Evolutionary conservation across 2,329 filamentous ascomycete genomes (phyloP), one percentile per base, ranked within the genome.

Genomic region (Cercospora sojina): DNA sequence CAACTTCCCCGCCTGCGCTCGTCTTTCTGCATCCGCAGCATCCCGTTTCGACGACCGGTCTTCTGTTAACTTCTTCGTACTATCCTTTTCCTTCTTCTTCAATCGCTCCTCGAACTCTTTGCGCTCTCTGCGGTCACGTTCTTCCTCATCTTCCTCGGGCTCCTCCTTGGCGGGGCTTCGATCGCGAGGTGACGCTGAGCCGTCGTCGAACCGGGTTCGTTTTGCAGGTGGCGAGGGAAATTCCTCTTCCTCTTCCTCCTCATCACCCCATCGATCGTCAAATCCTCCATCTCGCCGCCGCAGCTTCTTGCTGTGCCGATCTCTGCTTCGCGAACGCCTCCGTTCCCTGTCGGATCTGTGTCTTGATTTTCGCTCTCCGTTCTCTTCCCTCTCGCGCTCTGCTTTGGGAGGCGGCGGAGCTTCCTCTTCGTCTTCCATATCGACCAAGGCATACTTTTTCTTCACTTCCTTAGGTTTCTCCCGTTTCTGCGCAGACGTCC

Each of bases 31-130:
- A 31, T 77, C 74, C 81, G 59, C 86, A 83, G 73, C 71, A 3
- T 74, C 73, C 9, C 73, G 68, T 29, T 71, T 66, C 69, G 77
- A 83, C 3, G 83, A 84, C 32, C 85, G 80, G 73, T 89, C 85
- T 73, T 88, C 86, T 1, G 88, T 84, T 8, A 88, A 79, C 72
- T 90, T 91, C 77, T 91, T 93, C 0, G 89, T 88, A 58, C 86
- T 87, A 18, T 86, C 85, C 20, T 87, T 85, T 73, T 95, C 91
- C 75, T 90, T 91, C 53, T 88, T 87, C 56, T 86, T 88, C 63
- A 96, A 77, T 13, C 92, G 84, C 72, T 89, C 89, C n/a, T 91
- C 87, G 71, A 96, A 93, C 18, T 90, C 91, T 67, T 93, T 90
- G 47, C 90, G 85, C 76, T 96, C 92, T 69, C 86, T 87, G 20